Evolutionary conservation across 768 basidiomycete species (phyloP).

Genomic region (Tricholoma saponaceum): DNA sequence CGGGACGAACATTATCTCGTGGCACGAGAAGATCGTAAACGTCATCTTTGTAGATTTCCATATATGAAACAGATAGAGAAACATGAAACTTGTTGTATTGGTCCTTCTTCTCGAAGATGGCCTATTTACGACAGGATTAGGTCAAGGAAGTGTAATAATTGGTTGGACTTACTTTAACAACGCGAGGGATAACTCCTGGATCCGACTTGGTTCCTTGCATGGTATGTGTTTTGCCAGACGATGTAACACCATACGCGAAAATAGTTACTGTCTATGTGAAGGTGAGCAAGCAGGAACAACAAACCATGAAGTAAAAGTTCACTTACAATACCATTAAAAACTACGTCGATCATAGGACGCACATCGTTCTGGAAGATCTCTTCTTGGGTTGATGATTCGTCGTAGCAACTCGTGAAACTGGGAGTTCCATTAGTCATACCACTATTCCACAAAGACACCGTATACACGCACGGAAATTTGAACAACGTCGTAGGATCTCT

Average conservation of each 20-base stretch:
- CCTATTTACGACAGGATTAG: constrained; percentile 28
- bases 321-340: constrained; percentile 71
- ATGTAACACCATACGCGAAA: constrained; percentile 89
- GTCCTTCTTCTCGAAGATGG: constrained; percentile 51
- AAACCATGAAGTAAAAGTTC: background rate
- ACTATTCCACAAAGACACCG: background rate
- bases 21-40: constrained; percentile 81
- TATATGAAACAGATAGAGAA: constrained; percentile 62
- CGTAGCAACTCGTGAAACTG: constrained; percentile 78
- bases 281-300: constrained; percentile 1
- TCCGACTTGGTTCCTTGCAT: constrained; percentile 78
- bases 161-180: constrained; percentile 51
- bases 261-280: constrained; percentile 69
- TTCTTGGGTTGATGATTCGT: constrained; percentile 62
- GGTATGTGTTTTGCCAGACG: constrained; percentile 88
- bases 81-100: constrained; percentile 37
- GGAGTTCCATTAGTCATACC: constrained; percentile 1
- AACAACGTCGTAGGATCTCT: constrained; percentile 67
- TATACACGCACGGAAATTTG: constrained; percentile 63
- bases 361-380: constrained; percentile 78
- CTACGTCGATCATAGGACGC: constrained; percentile 71
- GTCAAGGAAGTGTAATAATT: background rate
- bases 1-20: constrained; percentile 54
- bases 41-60: constrained; percentile 92
- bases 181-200: constrained; percentile 85